Base-by-base conservation (phyloP, 2,329 filamentous ascomycete species). In the Cytospora paraplurivora region DNA sequence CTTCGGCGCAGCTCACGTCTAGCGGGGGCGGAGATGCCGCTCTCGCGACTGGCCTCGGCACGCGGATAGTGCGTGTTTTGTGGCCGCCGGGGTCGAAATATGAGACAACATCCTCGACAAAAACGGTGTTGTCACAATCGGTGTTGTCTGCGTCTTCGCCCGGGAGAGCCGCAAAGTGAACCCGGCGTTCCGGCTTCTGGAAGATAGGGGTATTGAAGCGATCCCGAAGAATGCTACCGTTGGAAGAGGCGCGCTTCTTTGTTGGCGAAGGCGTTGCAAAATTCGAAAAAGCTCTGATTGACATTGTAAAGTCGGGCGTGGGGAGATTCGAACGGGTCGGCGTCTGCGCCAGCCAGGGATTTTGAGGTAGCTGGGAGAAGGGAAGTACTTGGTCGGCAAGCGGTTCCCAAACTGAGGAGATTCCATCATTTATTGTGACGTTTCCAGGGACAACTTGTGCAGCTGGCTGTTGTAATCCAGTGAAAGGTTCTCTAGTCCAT, bases 191-290 rank as follows among this genome's bases (percentile, higher is more conserved):
- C n/a, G 59, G 32, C 55, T 73, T 75, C 13, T 67, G 67, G 12
- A 70, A 38, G 12, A 21, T 21, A n/a, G 54, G 17, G 27, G 49
- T 58, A n/a, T 57, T 59, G 55, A 62, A 61, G 6, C 61, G 50
- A 44, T 58, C 21, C 3, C 54, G 55, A 15, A 62, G 49, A 27
- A 64, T 59, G 21, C 57, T 50, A 8, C 49, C 35, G 15, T 49
- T 56, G 3, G 44, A 33, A 21, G 62, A 58, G 17, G 27, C 35
- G 32, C 57, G 61, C 47, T 55, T 61, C 49, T 77, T 74, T 1
- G 41, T 13, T 13, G 82, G 79, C 0, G 82, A 82, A 0, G 81
- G 78, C 0, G 80, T 80, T 69, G 82, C 78, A 69, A 85, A 85
- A 1, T 79, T 78, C 1, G 80, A 77, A 69, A 85, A 85, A 0